Percentiles rank a stretch among this genome's conserved stretches.
These are phyloP conservation scores for Diaporthe citri DNA, from an alignment of 2,329 filamentous ascomycete genomes.

Conservation along the genomic window DNA sequence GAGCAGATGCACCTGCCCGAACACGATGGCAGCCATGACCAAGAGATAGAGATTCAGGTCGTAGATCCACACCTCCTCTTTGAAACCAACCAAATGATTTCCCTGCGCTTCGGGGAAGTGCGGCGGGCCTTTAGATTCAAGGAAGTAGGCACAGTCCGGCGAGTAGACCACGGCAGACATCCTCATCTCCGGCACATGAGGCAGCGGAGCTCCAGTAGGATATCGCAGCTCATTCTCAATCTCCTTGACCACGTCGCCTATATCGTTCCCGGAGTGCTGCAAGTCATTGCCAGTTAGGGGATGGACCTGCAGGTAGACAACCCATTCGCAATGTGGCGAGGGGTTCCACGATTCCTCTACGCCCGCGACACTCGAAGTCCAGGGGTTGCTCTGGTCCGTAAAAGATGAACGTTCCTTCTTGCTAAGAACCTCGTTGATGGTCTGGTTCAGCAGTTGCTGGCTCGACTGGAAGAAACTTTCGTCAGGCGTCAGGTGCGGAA, in stretches of 20 bases:
- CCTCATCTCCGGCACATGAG: constrained; percentile 66
- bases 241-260: constrained; percentile 59
- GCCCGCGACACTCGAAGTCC: constrained; percentile 77
- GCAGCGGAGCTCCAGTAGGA: constrained; percentile 70
- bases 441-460: constrained; percentile 77
- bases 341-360: constrained; percentile 70
- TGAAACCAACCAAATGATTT: constrained; percentile 70
- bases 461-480: constrained; percentile 69
- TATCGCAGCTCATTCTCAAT: constrained; percentile 74
- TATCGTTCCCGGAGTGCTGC: constrained; percentile 49
- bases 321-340: constrained; percentile 86
- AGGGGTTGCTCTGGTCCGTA: constrained; percentile 76
- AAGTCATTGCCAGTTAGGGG: constrained; percentile 56
- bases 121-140: constrained; percentile 75
- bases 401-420: constrained; percentile 70
- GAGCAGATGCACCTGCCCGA: constrained; percentile 72
- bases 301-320: constrained; percentile 86
- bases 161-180: constrained; percentile 76
- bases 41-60: constrained; percentile 72
- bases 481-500: constrained; percentile 83
- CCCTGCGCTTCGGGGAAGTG: constrained; percentile 63
- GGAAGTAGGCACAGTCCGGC: constrained; percentile 75
- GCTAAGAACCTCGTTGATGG: constrained; percentile 76
- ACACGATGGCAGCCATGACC: constrained; percentile 66
- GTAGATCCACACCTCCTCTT: constrained; percentile 70